phyloP scores from a whole-genome alignment of 129 eudicot species.

The Tagetes patula region DNA sequence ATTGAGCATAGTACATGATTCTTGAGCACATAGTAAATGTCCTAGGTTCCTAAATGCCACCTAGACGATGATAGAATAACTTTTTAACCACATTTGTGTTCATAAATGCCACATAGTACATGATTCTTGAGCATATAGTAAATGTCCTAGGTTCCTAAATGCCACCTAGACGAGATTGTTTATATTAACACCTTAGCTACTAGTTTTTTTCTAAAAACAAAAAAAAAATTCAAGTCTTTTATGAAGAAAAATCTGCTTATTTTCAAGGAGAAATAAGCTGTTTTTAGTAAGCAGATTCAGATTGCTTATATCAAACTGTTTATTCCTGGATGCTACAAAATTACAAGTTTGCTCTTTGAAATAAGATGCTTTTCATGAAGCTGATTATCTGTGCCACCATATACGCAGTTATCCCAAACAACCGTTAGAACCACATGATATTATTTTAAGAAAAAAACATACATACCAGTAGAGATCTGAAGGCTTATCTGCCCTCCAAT shows the following conservation, averaged over 20 bases:
- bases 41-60: slow-evolving; percentile 7
- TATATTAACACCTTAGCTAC: neutral
- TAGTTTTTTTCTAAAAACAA: neutral
- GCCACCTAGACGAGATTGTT: neutral
- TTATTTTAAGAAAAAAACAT: neutral
- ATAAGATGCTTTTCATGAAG: neutral
- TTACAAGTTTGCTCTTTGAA: neutral
- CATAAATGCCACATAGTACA: neutral
- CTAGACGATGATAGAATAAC: neutral
- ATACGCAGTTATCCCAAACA: neutral
- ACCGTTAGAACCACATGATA: neutral
- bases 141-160: neutral
- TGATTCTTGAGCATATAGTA: neutral
- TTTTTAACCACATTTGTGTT: neutral
- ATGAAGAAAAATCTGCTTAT: neutral
- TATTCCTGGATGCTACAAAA: neutral
- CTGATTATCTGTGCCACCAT: neutral
- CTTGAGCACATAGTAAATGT: neutral
- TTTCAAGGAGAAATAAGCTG: neutral
- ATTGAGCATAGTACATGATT: neutral
- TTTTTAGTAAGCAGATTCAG: slow-evolving; percentile 4
- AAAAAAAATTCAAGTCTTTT: neutral
- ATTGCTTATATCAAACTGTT: slow-evolving; percentile 1
- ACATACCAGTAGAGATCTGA: slow-evolving; percentile 85
- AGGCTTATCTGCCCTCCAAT: slow-evolving; percentile 94